A percentile compares a stretch with the other conserved stretches of the same genome.
Conservation (phyloP, 164 flowering plant genomes). For the Kalanchoe fedtschenkoi region DNA sequence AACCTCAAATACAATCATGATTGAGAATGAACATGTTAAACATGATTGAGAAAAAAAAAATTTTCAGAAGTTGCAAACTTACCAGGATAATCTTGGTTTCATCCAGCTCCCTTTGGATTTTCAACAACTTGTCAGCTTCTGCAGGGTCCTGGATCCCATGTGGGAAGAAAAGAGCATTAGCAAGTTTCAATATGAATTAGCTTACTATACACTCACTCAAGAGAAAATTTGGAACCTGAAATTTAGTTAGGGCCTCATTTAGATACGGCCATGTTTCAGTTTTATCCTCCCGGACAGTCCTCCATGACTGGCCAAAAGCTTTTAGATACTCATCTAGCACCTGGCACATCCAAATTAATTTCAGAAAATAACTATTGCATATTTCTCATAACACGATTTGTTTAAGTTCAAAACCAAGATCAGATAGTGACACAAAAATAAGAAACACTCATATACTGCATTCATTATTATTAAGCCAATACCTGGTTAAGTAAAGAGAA, state of each 20-base stretch:
- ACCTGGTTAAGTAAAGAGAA: constrained; percentile 91
- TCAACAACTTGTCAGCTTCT: constrained; percentile 92
- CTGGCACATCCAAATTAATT: constrained; percentile 18
- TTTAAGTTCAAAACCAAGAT: background rate
- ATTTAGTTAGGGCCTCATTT: constrained; percentile 64
- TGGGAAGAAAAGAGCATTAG: no score
- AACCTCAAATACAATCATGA: no score
- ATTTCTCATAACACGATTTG: background rate
- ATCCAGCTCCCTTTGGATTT: constrained; percentile 92
- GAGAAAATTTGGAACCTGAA: constrained; percentile 42
- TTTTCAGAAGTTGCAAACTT: no score
- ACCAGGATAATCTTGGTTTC: constrained; percentile 99
- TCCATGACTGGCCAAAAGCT: constrained; percentile 87
- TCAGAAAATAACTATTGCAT: background rate
- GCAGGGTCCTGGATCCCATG: constrained; percentile 65
- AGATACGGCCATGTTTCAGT: constrained; percentile 83
- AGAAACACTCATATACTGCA: background rate
- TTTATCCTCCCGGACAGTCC: constrained; percentile 43
- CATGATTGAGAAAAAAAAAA: no score
- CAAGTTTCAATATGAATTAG: no score
- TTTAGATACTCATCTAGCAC: constrained; percentile 88
- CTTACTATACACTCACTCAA: no score
- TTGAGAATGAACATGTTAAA: no score
- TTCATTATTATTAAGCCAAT: background rate
- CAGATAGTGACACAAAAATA: background rate